Conservation (phyloP, 2,329 filamentous ascomycete genomes). For the Aspergillus terreus region DNA sequence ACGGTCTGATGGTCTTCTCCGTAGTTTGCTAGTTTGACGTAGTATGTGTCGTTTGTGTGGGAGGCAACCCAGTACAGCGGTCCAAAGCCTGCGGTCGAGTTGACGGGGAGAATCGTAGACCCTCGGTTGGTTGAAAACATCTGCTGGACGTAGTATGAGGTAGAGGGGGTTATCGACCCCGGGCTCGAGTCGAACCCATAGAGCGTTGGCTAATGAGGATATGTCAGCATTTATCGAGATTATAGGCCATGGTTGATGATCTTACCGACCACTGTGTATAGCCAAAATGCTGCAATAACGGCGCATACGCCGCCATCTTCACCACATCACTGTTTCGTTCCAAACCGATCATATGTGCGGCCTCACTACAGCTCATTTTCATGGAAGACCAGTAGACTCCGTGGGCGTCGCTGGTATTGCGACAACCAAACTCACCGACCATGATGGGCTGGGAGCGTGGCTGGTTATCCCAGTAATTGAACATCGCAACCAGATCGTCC, state of each 20-base stretch:
- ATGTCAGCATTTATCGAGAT: neutral
- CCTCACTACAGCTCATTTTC: constrained; percentile 58
- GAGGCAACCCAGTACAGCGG: constrained; percentile 35
- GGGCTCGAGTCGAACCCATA: constrained; percentile 29
- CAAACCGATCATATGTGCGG: constrained; percentile 58
- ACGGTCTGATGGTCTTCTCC: constrained; percentile 20
- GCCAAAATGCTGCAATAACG: constrained; percentile 33
- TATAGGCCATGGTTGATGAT: neutral
- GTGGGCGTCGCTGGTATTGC: constrained; percentile 15
- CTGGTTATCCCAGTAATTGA: constrained; percentile 54
- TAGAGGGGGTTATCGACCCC: constrained; percentile 26
- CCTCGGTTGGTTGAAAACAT: constrained; percentile 34
- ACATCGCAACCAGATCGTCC: constrained; percentile 49
- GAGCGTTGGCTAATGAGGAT: constrained; percentile 25
- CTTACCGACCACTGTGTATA: constrained; percentile 32
- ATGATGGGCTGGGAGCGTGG: constrained; percentile 29
- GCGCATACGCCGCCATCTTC: constrained; percentile 34
- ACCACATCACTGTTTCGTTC: constrained; percentile 38
- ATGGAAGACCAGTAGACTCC: constrained; percentile 25
- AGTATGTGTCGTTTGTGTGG: constrained; percentile 18
- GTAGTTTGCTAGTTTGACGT: constrained; percentile 32
- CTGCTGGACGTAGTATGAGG: constrained; percentile 34
- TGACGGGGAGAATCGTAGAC: constrained; percentile 26
- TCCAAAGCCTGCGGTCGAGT: constrained; percentile 23
- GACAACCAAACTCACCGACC: constrained; percentile 29